A percentile compares a stretch with the other conserved stretches of the same genome.
These are phyloP conservation scores for Mycena floridula DNA, from an alignment of 768 basidiomycete species.

Conservation along the genomic window DNA sequence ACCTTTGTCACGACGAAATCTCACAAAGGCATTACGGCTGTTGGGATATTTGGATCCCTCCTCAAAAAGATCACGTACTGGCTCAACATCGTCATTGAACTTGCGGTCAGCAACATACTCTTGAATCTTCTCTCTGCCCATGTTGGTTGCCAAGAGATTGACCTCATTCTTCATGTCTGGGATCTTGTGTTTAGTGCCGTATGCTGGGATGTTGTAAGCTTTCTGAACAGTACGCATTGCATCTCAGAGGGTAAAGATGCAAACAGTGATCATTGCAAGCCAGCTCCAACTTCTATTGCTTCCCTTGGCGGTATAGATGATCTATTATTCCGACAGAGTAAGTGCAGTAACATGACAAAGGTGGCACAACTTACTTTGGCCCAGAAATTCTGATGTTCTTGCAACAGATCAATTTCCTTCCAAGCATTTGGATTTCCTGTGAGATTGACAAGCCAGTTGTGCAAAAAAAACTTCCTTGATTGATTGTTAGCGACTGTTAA, in stretches of 20 bases:
- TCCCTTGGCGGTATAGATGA: too few relatives aligned
- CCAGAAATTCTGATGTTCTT: too few relatives aligned
- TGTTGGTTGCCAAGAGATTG: constrained; percentile 2
- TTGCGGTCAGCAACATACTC: constrained; percentile 4
- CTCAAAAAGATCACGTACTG: constrained; percentile 9
- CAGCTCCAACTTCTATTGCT: constrained; percentile 9
- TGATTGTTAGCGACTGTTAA: too few relatives aligned
- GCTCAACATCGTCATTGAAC: neutral
- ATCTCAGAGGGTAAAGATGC: constrained; percentile 9
- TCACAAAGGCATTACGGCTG: constrained; percentile 7
- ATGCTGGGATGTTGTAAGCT: constrained; percentile 5
- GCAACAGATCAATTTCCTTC: too few relatives aligned
- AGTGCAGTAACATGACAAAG: too few relatives aligned
- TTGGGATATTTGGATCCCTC: constrained; percentile 9
- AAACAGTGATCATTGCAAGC: constrained; percentile 11
- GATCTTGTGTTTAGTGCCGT: constrained; percentile 6
- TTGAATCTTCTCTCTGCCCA: constrained; percentile 6
- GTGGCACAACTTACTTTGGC: too few relatives aligned
- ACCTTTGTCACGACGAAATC: constrained; percentile 5
- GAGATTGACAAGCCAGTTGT: too few relatives aligned
- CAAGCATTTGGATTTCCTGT: too few relatives aligned
- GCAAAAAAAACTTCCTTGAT: too few relatives aligned
- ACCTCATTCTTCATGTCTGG: constrained; percentile 7
- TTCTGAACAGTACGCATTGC: constrained; percentile 9
- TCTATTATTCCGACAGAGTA: too few relatives aligned